Evolutionary conservation across 257 asterid genomes (phyloP).

Genomic region (Agastache rugosa): DNA sequence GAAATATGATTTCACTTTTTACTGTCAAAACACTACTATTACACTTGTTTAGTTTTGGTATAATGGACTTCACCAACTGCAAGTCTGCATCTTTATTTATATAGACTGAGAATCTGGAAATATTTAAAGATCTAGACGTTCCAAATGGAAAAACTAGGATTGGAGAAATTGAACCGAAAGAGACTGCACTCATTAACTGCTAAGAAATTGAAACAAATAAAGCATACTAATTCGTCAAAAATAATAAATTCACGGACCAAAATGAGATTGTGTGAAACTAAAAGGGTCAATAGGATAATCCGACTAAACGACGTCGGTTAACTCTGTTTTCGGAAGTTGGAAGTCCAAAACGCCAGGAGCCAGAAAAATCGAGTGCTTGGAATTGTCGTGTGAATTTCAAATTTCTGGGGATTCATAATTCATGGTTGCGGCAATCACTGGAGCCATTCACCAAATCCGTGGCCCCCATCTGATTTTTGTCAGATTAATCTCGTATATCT

Average conservation of each 20-base stretch:
- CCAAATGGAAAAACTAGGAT: background rate
- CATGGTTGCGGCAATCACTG: slow-evolving; percentile 33
- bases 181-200: background rate
- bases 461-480: slow-evolving; percentile 48
- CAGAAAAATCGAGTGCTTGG: slow-evolving; percentile 45
- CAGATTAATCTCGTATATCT: slow-evolving; percentile 48
- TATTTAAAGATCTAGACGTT: no score
- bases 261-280: background rate
- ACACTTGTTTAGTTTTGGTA: background rate
- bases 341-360: slow-evolving; percentile 42
- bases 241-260: slow-evolving; percentile 2
- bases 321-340: slow-evolving; percentile 11
- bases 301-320: slow-evolving; percentile 31
- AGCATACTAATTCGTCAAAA: slow-evolving; percentile 1
- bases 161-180: background rate
- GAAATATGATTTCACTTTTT: background rate
- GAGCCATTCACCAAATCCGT: slow-evolving; percentile 63
- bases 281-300: slow-evolving; percentile 17
- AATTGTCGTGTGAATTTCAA: slow-evolving; percentile 19
- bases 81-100: background rate
- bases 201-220: background rate
- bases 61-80: background rate
- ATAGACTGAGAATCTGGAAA: background rate
- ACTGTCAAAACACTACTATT: background rate
- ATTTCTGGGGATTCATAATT: slow-evolving; percentile 34